phyloP scores from a whole-genome alignment of 768 basidiomycete genomes.

The Chalciporus piperatus region DNA sequence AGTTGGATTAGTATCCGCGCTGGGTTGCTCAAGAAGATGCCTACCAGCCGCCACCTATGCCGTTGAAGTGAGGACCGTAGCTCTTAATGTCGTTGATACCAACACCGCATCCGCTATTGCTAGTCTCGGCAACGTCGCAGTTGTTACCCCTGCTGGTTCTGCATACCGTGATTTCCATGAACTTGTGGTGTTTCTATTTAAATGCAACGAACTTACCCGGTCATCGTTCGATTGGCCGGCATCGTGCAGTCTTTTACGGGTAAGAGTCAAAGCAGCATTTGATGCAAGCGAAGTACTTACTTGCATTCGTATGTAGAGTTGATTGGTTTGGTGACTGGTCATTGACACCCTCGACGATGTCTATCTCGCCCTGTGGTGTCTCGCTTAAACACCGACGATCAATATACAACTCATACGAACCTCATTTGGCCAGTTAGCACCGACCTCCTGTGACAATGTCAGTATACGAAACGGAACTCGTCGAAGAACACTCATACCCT shows the following conservation, averaged over 20 bases:
- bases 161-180: not conserved
- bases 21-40: not conserved
- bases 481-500: not conserved
- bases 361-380: constrained; percentile 18
- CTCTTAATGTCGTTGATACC: constrained; percentile 18
- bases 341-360: constrained; percentile 33
- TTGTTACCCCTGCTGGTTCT: constrained; percentile 17
- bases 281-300: constrained; percentile 2
- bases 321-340: constrained; percentile 20
- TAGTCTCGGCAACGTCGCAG: constrained; percentile 23
- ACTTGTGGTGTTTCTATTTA: not conserved
- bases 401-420: not conserved
- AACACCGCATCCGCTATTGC: constrained; percentile 32
- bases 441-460: constrained; percentile 17
- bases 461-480: not conserved
- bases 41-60: constrained; percentile 32
- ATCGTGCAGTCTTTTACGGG: constrained; percentile 24
- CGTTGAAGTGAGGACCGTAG: constrained; percentile 34
- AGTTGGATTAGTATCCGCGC: not conserved
- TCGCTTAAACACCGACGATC: not conserved
- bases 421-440: constrained; percentile 15
- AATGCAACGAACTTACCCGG: constrained; percentile 22
- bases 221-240: constrained; percentile 23
- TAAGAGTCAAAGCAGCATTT: not conserved
- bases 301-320: constrained; percentile 23